A percentile compares a stretch with the other conserved stretches of the same genome.
Conservation (phyloP, 768 basidiomycete species). For the Amanita pallidorosea region DNA sequence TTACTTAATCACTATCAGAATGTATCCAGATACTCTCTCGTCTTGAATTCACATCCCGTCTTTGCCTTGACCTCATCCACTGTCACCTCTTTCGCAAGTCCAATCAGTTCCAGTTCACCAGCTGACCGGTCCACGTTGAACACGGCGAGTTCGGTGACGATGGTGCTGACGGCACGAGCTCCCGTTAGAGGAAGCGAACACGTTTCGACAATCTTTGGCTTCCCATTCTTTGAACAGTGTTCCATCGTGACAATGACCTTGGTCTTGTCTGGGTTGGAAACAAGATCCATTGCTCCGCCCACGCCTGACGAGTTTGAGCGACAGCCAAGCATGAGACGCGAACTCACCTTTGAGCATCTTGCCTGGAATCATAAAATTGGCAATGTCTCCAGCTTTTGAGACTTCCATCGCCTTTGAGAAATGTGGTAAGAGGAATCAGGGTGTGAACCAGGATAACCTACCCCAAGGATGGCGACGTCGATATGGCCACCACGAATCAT, state of each 20-base stretch:
- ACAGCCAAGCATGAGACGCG: conserved; percentile 5
- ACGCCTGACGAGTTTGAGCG: conserved; percentile 44
- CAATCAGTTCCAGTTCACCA: conserved; percentile 65
- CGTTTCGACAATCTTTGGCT: conserved; percentile 75
- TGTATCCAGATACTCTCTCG: conserved; percentile 38
- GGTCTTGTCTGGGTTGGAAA: conserved; percentile 92
- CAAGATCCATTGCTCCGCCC: conserved; percentile 94
- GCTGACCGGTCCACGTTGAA: conserved; percentile 77
- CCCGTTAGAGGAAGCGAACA: conserved; percentile 86
- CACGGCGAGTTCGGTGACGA: conserved; percentile 88
- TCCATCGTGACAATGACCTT: conserved; percentile 88
- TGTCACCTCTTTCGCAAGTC: conserved; percentile 76
- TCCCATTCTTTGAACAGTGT: conserved; percentile 83
- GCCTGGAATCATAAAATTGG: conserved; percentile 98
- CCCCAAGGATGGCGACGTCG: conserved; percentile 87
- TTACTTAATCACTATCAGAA: conserved; percentile 18
- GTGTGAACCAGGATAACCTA: conserved; percentile 24
- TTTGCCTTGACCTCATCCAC: conserved; percentile 79
- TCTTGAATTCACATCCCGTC: conserved; percentile 77
- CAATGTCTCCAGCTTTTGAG: conserved; percentile 84
- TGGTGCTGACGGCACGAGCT: conserved; percentile 77
- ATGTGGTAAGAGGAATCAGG: conserved; percentile 1
- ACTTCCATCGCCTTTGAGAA: conserved; percentile 80
- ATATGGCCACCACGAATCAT: conserved; percentile 98
- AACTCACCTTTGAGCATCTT: conserved; percentile 72